Base-by-base conservation (phyloP, 2,329 filamentous ascomycete species). In the Penicillium sp. region DNA sequence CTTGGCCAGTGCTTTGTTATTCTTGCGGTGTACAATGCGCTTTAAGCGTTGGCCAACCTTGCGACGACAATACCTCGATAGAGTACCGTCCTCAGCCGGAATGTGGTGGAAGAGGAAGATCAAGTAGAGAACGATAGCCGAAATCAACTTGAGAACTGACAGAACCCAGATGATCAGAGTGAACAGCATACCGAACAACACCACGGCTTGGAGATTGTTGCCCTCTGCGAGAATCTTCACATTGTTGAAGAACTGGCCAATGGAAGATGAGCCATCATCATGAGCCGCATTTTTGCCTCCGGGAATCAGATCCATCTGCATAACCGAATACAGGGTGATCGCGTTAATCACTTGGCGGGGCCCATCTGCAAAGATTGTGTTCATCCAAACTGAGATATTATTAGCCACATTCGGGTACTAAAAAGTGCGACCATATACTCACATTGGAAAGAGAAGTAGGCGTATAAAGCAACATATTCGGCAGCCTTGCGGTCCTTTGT, bases 91-190 rank as follows among this genome's bases (percentile, higher is more conserved):
- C 10, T 85, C 80, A 34, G 83, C 83, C 1, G 92, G 92, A 57
- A 99, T 93, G 75, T 93, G 94, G 73, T 94, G 90, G 84, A 90
- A 96, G 5, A 99, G 82, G 73, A 96, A 99, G 66, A 91, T 84
- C 36, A 96, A 74, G 74, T 96, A 97, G 56, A 96, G 86, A 1
- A 95, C 66, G 21, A 86, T 78, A 0, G 90, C 91, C 9, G 90
- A 69, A n/a, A 93, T 77, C 47, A 97, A 80, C 53, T 78, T 81
- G 50, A 97, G 70, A 5, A 89, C 83, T 0, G 89, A 89, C 64
- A 97, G 86, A 13, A 92, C 81, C 93, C 93, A 97, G 63, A 97
- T 85, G 51, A 97, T 71, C 21, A 96, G 73, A 3, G 93, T 97
- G 75, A 96, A 97, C 59, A 92, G 77, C 94, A 97, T 97, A 73